Evolutionary conservation across 148 eudicot species (phyloP), one percentile per base, ranked within the genome.

Genomic region (Rhododendron williamsianum): DNA sequence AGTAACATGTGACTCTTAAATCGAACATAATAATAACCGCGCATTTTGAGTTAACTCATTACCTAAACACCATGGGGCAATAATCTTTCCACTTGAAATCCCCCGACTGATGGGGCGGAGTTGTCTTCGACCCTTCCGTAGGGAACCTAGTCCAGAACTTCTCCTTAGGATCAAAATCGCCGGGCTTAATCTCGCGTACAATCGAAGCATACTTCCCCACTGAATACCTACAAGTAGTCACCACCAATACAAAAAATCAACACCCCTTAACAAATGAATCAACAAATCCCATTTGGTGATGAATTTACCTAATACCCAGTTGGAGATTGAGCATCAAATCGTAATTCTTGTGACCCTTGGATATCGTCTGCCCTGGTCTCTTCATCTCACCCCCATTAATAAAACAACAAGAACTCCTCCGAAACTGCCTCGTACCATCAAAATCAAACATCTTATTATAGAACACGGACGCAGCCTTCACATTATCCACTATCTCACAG

Each of bases 1-100:
- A 65, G 19, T 4, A n/a, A 35, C 9, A 11, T 15, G 9, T 11
- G 72, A 23, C 45, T 21, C 2, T 15, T 18, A 23, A 65, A 13
- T 27, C 27, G 2, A 51, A 69, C 9, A 54, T 54, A 12, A 60
- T 15, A 38, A 18, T 48, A 41, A 41, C 45, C 52, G 0, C 56
- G 15, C 65, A 81, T 71, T 36, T 15, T 43, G 45, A 21, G 76
- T 10, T 25, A 35, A 9, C 63, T 78, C 54, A 41, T 84, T 87
- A 97, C 99, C 99, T 95, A 83, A 97, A 97, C 73, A 97, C 99
- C 87, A 94, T 78, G 11, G 98, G 99, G 56, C 98, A 95, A 86
- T 97, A 97, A 91, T 97, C 99, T 82, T 97, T 97, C 99, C 99
- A 97, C 36, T 96, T 91, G 80, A 97, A 97, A 43, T 97, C 98